Percentiles rank a stretch among this genome's conserved stretches.
Evolutionary conservation across 805 yeast species (phyloP).

Genomic region (Teunomyces lycoperdinae): DNA sequence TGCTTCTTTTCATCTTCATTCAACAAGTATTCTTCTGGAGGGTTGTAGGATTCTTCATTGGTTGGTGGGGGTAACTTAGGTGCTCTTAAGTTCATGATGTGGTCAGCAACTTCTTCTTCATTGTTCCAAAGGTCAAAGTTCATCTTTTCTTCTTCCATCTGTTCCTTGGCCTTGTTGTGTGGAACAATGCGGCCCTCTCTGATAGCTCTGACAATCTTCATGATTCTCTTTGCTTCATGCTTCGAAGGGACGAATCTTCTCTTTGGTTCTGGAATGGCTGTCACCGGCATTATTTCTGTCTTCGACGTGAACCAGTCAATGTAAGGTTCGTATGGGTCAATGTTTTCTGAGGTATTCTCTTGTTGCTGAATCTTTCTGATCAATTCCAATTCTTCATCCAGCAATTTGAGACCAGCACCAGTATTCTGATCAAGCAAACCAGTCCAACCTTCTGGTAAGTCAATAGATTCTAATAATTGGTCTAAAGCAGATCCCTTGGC

Average conservation of each 20-base stretch:
- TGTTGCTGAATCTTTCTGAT: conserved; percentile 82
- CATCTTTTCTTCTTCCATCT: conserved; percentile 50
- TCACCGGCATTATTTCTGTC: conserved; percentile 83
- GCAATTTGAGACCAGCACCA: conserved; percentile 78
- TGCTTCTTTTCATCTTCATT: conserved; percentile 71
- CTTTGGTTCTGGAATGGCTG: conserved; percentile 95
- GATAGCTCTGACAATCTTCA: conserved; percentile 95
- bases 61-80: conserved; percentile 97
- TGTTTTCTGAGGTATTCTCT: conserved; percentile 73
- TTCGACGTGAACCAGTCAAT: conserved; percentile 94
- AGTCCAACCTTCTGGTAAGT: conserved; percentile 98
- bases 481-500: conserved; percentile 96
- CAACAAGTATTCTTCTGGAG: conserved; percentile 91
- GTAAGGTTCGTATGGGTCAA: conserved; percentile 89
- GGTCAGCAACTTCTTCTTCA: conserved; percentile 56
- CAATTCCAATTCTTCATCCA: conserved; percentile 84
- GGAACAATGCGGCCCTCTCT: conserved; percentile 93
- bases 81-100: conserved; percentile 88
- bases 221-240: conserved; percentile 92
- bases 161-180: conserved; percentile 54
- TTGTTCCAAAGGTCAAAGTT: conserved; percentile 85
- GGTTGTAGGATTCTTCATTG: conserved; percentile 93
- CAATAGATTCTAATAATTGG: conserved; percentile 82
- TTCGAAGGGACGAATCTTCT: conserved; percentile 95
- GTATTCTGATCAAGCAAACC: conserved; percentile 89